These are phyloP conservation scores for Ophiocordyceps camponoti-leonardi DNA, from an alignment of 2,329 filamentous ascomycete species.

Conservation along the genomic window DNA sequence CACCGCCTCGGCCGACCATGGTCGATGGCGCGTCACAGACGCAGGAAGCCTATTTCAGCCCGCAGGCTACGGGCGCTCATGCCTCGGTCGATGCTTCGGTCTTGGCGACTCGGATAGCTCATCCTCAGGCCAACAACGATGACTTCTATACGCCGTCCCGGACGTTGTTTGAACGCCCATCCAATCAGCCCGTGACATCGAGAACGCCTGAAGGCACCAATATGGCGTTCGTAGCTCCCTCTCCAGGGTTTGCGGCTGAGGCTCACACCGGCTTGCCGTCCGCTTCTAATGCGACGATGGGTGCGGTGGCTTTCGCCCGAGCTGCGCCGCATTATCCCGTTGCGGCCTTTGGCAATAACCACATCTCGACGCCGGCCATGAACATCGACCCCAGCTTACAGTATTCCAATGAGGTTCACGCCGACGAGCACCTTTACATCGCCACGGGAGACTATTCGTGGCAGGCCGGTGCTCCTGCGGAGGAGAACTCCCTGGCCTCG, in stretches of 20 bases:
- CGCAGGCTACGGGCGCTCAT: conserved; percentile 9
- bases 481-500: not conserved
- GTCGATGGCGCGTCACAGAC: conserved; percentile 19
- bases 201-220: not conserved
- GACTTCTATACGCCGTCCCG: conserved; percentile 4
- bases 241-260: not conserved
- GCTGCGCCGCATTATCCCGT: not conserved
- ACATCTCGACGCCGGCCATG: not conserved
- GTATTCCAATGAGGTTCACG: conserved; percentile 1
- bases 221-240: not conserved
- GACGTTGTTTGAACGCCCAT: conserved; percentile 1
- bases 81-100: conserved; percentile 10
- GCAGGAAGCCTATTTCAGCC: conserved; percentile 11
- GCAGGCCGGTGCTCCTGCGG: not conserved
- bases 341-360: not conserved
- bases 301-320: not conserved
- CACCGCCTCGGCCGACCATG: conserved; percentile 12
- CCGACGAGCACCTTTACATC: not conserved
- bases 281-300: not conserved
- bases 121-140: not conserved
- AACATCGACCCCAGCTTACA: conserved; percentile 6
- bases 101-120: not conserved
- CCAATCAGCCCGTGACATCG: not conserved
- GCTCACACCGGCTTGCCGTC: not conserved
- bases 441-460: not conserved